phyloP scores from a whole-genome alignment of 2,329 filamentous ascomycete species.

The Trichoderma endophyticum region DNA sequence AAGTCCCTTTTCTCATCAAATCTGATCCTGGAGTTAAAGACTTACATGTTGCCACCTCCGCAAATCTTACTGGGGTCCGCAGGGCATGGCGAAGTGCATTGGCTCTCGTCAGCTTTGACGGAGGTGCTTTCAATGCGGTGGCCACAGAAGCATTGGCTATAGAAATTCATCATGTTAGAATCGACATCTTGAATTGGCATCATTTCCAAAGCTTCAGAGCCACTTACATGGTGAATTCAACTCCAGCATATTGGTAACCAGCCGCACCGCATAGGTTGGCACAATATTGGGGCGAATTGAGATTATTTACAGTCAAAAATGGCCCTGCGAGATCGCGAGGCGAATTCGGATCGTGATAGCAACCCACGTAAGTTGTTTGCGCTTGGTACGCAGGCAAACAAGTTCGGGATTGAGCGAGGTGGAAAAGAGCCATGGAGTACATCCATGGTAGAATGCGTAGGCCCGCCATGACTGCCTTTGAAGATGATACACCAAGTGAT shows the following conservation, averaged over 20 bases:
- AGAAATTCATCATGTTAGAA: neutral
- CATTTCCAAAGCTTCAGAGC: neutral
- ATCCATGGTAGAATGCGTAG: conserved; percentile 11
- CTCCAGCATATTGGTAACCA: conserved; percentile 19
- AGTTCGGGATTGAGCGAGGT: conserved; percentile 12
- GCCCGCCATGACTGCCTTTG: conserved; percentile 6
- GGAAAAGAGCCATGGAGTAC: conserved; percentile 9
- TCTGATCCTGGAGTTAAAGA: neutral
- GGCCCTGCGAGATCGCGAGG: conserved; percentile 20
- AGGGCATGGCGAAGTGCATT: conserved; percentile 18
- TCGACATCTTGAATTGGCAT: neutral
- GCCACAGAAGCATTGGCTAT: conserved; percentile 22
- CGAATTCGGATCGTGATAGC: conserved; percentile 19
- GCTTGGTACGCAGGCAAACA: conserved; percentile 20
- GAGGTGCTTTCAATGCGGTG: conserved; percentile 19
- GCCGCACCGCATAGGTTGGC: conserved; percentile 22
- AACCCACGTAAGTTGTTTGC: conserved; percentile 12
- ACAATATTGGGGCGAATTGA: conserved; percentile 20
- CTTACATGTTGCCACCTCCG: conserved; percentile 19
- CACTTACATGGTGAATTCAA: conserved; percentile 20
- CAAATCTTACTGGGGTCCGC: conserved; percentile 18
- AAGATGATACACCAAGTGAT: neutral
- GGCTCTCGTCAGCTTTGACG: conserved; percentile 19
- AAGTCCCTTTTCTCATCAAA: neutral
- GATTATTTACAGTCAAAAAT: conserved; percentile 16